Base-by-base conservation (phyloP, 2,329 filamentous ascomycete species). In the Fusarium goolgardi region DNA sequence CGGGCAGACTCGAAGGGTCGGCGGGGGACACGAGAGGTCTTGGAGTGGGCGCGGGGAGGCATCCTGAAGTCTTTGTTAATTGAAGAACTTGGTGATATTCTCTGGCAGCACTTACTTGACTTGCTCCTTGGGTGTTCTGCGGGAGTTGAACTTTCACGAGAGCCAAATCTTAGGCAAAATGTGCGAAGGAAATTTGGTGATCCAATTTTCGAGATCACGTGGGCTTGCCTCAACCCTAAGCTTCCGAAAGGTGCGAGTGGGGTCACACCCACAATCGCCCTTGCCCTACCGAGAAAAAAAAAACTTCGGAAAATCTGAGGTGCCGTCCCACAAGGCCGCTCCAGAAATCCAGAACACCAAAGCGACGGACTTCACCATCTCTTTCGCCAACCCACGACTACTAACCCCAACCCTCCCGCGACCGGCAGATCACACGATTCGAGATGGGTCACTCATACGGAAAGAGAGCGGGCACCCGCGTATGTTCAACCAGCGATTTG, bases 1-100 rank as follows among this genome's bases (percentile, higher is more conserved):
- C 96, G 96, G 87, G 96, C 96, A 85, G 94, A 95, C 92, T 98
- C 96, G 90, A 97, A 98, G 81, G 96, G 95, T 87, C 95, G 92
- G 86, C 91, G 89, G 81, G 95, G 94, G 88, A 97, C 94, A 91
- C 97, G 97, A 84, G 96, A 96, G 89, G 96, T 99, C 93, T 99
- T 99, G 83, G 92, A 96, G 88, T 97, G 97, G 78, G 91, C 91
- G 82, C 79, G 79, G 64, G 79, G 79, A 78, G 79, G 76, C 79
- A 81, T 81, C 70, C 79, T 81, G 66, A 61, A 59, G 55, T 56
- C 46, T 65, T 29, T 72, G 72, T 79, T 75, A 78, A 72, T 75
- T 60, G 58, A 52, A 66, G 61, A 40, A 64, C 49, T 55, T 57
- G 54, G 39, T 41, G 52, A 44, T 47, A 59, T 60, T 47, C 47